These are phyloP conservation scores for Fusarium sp. DNA, from an alignment of 2,329 filamentous ascomycete species.

Conservation along the genomic window DNA sequence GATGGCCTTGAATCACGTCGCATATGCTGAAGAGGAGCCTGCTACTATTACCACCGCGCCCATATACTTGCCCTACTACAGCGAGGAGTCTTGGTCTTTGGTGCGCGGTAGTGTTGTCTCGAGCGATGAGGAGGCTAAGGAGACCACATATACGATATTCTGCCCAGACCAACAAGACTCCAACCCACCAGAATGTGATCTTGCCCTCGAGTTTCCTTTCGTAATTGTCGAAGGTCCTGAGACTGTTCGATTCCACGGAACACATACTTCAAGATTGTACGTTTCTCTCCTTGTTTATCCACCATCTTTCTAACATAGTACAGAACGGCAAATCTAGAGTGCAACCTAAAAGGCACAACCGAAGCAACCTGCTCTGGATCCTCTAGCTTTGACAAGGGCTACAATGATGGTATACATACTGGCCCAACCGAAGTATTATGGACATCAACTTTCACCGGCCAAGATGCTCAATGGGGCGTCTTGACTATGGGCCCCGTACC, in stretches of 20 bases:
- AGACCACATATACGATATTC: constrained; percentile 63
- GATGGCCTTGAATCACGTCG: constrained; percentile 43
- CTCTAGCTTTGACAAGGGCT: constrained; percentile 57
- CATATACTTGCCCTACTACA: constrained; percentile 60
- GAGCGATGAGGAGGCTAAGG: constrained; percentile 51
- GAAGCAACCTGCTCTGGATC: constrained; percentile 62
- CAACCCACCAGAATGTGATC: constrained; percentile 55
- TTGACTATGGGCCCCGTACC: constrained; percentile 57
- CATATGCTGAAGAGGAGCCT: constrained; percentile 33
- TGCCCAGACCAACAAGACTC: constrained; percentile 57
- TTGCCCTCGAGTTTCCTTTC: constrained; percentile 61
- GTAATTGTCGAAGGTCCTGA: constrained; percentile 59
- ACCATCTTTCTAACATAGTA: constrained; percentile 6
- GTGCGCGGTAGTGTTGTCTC: constrained; percentile 60
- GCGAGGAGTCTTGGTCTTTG: constrained; percentile 56
- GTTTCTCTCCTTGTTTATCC: constrained; percentile 20
- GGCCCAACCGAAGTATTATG: constrained; percentile 59
- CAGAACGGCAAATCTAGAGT: constrained; percentile 59
- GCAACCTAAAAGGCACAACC: constrained; percentile 56
- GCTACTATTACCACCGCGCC: constrained; percentile 56
- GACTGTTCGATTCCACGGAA: constrained; percentile 59
- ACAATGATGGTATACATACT: constrained; percentile 53
- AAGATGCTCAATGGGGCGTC: constrained; percentile 58
- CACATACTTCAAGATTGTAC: constrained; percentile 58
- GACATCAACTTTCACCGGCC: constrained; percentile 58